phyloP scores from a whole-genome alignment of 1,284 basidiomycete species.

The Xanthoconium separans region DNA sequence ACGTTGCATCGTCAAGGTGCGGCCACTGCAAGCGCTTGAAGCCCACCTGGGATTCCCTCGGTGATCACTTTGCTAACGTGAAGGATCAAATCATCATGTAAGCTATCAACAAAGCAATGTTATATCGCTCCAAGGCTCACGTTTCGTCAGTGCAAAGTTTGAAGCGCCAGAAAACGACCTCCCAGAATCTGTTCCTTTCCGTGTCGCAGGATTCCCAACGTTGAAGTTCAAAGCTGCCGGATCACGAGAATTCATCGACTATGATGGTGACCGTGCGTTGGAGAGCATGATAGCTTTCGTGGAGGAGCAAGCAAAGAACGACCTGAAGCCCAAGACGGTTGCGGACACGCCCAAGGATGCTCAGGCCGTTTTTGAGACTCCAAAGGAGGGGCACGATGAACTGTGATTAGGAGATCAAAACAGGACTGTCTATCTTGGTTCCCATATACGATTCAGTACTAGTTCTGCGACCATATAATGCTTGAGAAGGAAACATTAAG shows the following conservation, averaged over 20 bases:
- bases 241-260: conserved; percentile 83
- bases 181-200: conserved; percentile 85
- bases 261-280: conserved; percentile 87
- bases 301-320: conserved; percentile 78
- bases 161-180: conserved; percentile 97
- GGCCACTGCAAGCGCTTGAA: conserved; percentile 96
- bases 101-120: conserved; percentile 27
- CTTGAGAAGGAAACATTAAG: neutral
- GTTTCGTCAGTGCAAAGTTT: conserved; percentile 82
- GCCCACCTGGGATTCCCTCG: conserved; percentile 92
- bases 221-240: conserved; percentile 97
- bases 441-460: conserved; percentile 11
- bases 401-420: conserved; percentile 25
- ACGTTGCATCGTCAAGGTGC: conserved; percentile 56
- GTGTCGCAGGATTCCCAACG: conserved; percentile 88
- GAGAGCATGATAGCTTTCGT: conserved; percentile 86
- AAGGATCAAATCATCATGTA: conserved; percentile 86
- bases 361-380: conserved; percentile 29
- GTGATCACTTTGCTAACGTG: conserved; percentile 76
- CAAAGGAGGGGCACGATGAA: conserved; percentile 27
- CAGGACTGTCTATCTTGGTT: conserved; percentile 23
- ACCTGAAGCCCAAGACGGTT: conserved; percentile 28
- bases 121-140: conserved; percentile 3
- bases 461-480: conserved; percentile 12
- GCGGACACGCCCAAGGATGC: conserved; percentile 19